phyloP scores from a whole-genome alignment of 768 basidiomycete species.

The Dioszegia aurantiaca region DNA sequence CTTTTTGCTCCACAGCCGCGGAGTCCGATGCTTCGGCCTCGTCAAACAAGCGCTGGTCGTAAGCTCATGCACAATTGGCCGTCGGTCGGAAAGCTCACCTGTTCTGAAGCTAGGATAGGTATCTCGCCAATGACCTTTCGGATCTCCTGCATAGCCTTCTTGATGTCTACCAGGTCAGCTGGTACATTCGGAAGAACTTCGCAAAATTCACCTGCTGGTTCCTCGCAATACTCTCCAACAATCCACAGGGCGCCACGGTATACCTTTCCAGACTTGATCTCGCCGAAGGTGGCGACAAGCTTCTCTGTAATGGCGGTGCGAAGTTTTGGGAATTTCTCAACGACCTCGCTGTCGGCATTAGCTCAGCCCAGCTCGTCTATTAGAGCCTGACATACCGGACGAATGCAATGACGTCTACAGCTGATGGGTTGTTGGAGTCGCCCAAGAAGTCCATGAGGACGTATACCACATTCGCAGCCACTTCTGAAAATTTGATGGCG shows the following conservation, averaged over 20 bases:
- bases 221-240: conserved; percentile 83
- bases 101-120: conserved; percentile 91
- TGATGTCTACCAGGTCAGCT: conserved; percentile 59
- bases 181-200: background rate
- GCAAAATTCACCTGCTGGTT: conserved; percentile 55
- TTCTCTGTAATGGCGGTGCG: conserved; percentile 79
- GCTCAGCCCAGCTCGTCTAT: background rate
- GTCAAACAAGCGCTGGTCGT: conserved; percentile 61
- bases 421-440: conserved; percentile 90
- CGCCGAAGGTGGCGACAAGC: conserved; percentile 71
- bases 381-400: conserved; percentile 55
- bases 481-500: conserved; percentile 93
- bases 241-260: conserved; percentile 97
- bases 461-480: conserved; percentile 91
- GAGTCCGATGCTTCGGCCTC: conserved; percentile 65
- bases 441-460: conserved; percentile 62
- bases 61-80: background rate
- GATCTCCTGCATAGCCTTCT: conserved; percentile 70
- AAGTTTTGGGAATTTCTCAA: conserved; percentile 91
- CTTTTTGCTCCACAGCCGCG: conserved; percentile 51
- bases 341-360: conserved; percentile 63
- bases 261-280: conserved; percentile 94
- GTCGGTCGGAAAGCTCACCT: conserved; percentile 52
- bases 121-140: conserved; percentile 88
- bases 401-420: conserved; percentile 88